These are phyloP conservation scores for Suhomyces atakaporum DNA, from an alignment of 1,139 yeast genomes.

Conservation along the genomic window DNA sequence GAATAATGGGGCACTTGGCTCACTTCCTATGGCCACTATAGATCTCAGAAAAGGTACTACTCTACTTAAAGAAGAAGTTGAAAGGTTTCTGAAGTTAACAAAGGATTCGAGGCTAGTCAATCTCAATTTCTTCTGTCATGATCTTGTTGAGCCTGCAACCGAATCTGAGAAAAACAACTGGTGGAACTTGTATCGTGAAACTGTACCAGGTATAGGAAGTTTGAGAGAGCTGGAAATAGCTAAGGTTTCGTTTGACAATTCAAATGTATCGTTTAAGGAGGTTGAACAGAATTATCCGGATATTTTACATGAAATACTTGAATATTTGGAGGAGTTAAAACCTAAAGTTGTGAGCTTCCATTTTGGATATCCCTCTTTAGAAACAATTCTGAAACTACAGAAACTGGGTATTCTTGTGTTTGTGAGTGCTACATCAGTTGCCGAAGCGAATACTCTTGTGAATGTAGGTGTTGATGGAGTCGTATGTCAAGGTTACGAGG, in stretches of 20 bases:
- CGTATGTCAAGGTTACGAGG: conserved; percentile 53
- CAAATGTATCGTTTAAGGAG: conserved; percentile 40
- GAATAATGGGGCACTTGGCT: conserved; percentile 46
- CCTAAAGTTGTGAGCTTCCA: conserved; percentile 48
- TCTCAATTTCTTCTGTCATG: conserved; percentile 50
- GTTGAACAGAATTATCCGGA: conserved; percentile 21
- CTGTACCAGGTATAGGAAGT: neutral
- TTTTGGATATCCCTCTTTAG: conserved; percentile 45
- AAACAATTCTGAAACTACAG: conserved; percentile 43
- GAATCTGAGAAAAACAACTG: conserved; percentile 25
- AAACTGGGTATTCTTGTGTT: conserved; percentile 51
- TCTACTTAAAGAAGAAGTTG: conserved; percentile 16
- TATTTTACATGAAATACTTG: conserved; percentile 11
- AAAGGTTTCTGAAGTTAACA: conserved; percentile 17
- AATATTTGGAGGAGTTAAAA: conserved; percentile 11
- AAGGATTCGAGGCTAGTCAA: conserved; percentile 28
- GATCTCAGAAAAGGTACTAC: conserved; percentile 23
- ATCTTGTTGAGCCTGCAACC: conserved; percentile 22
- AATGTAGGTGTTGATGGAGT: conserved; percentile 40
- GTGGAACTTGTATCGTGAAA: conserved; percentile 21
- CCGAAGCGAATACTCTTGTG: conserved; percentile 34
- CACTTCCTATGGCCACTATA: conserved; percentile 43
- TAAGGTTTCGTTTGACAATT: conserved; percentile 19
- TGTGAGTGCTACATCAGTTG: conserved; percentile 47
- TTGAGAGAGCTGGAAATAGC: neutral